Evolutionary conservation across 805 yeast genomes (phyloP), one percentile per base, ranked within the genome.

Genomic region (Cyberlindnera sargentensis): DNA sequence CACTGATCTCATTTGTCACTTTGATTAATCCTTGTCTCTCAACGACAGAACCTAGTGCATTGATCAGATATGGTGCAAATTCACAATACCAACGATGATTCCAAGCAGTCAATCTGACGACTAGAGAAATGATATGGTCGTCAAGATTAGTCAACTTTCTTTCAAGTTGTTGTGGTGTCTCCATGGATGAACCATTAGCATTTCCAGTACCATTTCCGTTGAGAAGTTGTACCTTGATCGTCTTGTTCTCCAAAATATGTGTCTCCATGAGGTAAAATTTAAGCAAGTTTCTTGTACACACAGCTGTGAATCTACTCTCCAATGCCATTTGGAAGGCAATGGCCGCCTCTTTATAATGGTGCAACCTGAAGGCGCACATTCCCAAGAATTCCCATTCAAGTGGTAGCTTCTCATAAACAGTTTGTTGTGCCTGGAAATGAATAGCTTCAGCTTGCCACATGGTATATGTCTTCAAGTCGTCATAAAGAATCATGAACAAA

Each of bases 11-110:
- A 49, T 81, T 82, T 49, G 79, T 80, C 34, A 88, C 77, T 63
- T 86, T 89, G 29, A 84, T 77, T 36, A 83, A 63, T 0, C 97
- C 96, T 53, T 85, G 88, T 55, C 82, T 82, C 34, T 77, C 78
- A 25, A 87, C 80, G 43, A 88, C 68, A 42, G 72, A 75, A 23
- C 76, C 66, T 46, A 89, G 64, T 0, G 79, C 66, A n/a, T 66
- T 60, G n/a, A 80, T 58, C 39, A 88, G 67, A 39, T 69, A 68
- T 23, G 95, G 85, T 7, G 95, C 81, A 58, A 89, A 91, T 51
- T 91, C 96, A 50, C 82, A 76, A 66, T 91, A 95, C 99, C 99
- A 93, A 58, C 99, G 78, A 63, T 90, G 97, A 59, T 88, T 84
- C 97, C 98, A 95, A n/a, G 93, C 95, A n/a, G 83, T 67, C 42